phyloP scores from a whole-genome alignment of 2,329 filamentous ascomycete genomes.

The Fusarium bulbicola region DNA sequence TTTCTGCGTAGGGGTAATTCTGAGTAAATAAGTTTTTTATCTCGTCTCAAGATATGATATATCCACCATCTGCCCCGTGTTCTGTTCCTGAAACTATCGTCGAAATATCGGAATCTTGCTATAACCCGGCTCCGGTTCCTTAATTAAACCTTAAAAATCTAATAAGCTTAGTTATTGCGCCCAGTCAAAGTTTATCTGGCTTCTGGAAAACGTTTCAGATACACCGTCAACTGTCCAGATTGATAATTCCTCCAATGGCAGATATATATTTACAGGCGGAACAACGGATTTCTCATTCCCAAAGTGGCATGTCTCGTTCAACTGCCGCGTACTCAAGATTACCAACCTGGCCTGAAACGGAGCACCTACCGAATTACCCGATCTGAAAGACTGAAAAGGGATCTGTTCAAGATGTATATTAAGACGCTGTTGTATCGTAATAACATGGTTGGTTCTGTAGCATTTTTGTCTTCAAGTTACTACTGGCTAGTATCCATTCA shows the following conservation, averaged over 20 bases:
- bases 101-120: background rate
- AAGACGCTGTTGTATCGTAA: background rate
- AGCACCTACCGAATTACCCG: constrained; percentile 24
- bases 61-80: constrained; percentile 6
- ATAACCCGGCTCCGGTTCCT: constrained; percentile 8
- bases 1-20: background rate
- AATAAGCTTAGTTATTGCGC: background rate
- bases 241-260: constrained; percentile 31
- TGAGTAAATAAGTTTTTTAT: background rate
- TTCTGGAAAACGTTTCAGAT: constrained; percentile 35
- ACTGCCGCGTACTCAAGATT: constrained; percentile 9
- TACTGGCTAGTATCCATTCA: constrained; percentile 35
- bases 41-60: background rate
- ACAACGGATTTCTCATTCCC: background rate
- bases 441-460: background rate
- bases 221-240: background rate
- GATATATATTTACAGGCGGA: background rate
- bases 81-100: constrained; percentile 7
- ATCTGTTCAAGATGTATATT: background rate
- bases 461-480: constrained; percentile 10
- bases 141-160: constrained; percentile 28
- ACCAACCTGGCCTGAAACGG: constrained; percentile 2
- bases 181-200: constrained; percentile 7
- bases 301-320: constrained; percentile 10
- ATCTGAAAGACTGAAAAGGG: background rate